A percentile compares a stretch with the other conserved stretches of the same genome.
phyloP scores from a whole-genome alignment of 176 grass and related monocot genomes.

The Rhynchospora breviuscula region DNA sequence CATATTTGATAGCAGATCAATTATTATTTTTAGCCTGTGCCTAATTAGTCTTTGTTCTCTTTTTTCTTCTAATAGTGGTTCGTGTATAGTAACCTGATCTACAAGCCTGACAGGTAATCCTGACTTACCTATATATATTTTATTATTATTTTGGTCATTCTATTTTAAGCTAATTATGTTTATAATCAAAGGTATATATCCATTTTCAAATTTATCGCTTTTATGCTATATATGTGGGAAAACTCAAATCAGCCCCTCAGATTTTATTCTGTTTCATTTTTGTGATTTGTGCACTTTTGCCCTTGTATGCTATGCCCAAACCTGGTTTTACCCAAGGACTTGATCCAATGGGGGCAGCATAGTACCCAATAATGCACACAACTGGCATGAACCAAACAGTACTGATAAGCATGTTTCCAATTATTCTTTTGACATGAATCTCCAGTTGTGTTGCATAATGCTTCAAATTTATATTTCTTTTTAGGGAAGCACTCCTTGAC shows the following conservation, averaged over 20 bases:
- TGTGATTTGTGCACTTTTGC: neutral
- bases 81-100: conserved; percentile 77
- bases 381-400: neutral
- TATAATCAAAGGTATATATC: neutral
- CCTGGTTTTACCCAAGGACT: neutral
- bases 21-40: neutral
- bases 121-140: neutral
- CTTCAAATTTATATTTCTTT: neutral
- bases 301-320: neutral
- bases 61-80: conserved; percentile 77
- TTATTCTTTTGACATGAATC: neutral
- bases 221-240: neutral
- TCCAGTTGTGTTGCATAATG: neutral
- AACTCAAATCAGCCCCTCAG: neutral
- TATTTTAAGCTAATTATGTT: neutral
- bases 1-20: neutral
- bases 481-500: conserved; percentile 20
- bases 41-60: conserved; percentile 2
- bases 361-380: neutral
- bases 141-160: neutral
- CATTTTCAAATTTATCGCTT: neutral
- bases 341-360: neutral
- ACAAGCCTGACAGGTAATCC: conserved; percentile 79
- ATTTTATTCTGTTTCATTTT: neutral
- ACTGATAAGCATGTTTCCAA: neutral